phyloP scores from a whole-genome alignment of 2,329 filamentous ascomycete genomes.

The Leptographium lundbergii region DNA sequence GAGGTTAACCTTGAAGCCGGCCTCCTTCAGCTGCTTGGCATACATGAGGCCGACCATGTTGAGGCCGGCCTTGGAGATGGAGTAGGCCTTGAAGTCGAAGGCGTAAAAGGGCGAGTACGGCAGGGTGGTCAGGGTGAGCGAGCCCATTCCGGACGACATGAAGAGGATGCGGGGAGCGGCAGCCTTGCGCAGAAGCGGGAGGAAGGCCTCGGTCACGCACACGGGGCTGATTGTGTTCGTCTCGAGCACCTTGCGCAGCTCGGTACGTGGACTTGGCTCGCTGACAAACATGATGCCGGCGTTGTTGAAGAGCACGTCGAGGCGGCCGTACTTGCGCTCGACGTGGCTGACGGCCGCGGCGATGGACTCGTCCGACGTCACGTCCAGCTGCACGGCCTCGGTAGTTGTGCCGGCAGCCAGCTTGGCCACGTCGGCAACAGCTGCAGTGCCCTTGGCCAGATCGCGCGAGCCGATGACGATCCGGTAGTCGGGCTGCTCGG shows the following conservation, averaged over 20 bases:
- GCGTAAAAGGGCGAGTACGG: constrained; percentile 6
- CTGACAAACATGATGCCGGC: constrained; percentile 3
- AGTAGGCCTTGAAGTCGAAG: constrained; percentile 9
- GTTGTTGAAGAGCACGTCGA: constrained; percentile 5
- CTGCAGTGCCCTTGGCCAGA: neutral
- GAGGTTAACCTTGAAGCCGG: neutral
- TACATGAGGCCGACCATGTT: constrained; percentile 16
- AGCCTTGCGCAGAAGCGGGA: constrained; percentile 14
- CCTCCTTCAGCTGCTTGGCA: constrained; percentile 2
- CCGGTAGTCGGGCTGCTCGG: neutral
- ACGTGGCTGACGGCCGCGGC: neutral
- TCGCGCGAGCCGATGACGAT: neutral
- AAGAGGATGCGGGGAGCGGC: constrained; percentile 11
- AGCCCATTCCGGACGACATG: constrained; percentile 12
- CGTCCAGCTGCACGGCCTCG: neutral
- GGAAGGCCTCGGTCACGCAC: constrained; percentile 17
- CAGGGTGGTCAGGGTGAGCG: constrained; percentile 10
- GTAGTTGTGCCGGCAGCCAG: neutral
- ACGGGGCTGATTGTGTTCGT: constrained; percentile 16
- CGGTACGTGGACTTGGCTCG: neutral
- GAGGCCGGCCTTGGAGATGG: constrained; percentile 14
- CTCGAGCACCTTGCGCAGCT: constrained; percentile 1
- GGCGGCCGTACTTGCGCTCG: neutral
- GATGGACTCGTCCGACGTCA: neutral
- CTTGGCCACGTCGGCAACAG: neutral